phyloP scores from a whole-genome alignment of 306 rosid genomes.

The Purshia tridentata region DNA sequence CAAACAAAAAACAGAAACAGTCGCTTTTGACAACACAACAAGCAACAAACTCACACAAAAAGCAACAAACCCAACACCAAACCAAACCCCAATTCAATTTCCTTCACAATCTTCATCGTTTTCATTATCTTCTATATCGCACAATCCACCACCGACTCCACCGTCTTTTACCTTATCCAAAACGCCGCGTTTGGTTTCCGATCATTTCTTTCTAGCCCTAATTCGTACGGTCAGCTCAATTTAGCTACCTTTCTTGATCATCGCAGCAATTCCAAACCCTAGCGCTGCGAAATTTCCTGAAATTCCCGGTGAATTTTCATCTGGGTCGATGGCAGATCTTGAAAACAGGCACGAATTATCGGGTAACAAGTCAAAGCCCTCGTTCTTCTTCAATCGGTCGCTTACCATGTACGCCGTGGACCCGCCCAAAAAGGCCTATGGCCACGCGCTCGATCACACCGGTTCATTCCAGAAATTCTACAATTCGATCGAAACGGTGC shows the following conservation, averaged over 20 bases:
- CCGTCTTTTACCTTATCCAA: background rate
- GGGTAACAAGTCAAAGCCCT: slow-evolving; percentile 42
- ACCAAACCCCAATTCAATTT: background rate
- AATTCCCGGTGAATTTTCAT: background rate
- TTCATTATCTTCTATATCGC: background rate
- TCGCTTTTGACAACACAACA: slow-evolving; percentile 5
- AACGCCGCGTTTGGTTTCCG: background rate
- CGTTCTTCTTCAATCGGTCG: slow-evolving; percentile 74
- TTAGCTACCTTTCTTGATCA: background rate
- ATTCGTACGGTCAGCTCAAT: background rate
- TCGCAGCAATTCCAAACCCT: background rate
- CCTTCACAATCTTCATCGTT: background rate
- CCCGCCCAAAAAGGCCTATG: slow-evolving; percentile 35
- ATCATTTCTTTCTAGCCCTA: background rate
- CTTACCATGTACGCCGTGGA: slow-evolving; percentile 43
- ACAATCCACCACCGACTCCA: background rate
- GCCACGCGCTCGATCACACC: slow-evolving; percentile 48
- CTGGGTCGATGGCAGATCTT: slow-evolving; percentile 47
- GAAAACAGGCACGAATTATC: slow-evolving; percentile 37
- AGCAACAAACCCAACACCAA: background rate
- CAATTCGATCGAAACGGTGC: slow-evolving; percentile 57
- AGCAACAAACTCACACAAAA: background rate
- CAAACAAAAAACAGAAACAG: background rate
- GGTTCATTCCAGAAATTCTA: slow-evolving; percentile 49
- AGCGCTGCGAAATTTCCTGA: background rate